Conservation (phyloP, 495 filamentous ascomycete genomes). For the Parathielavia hyrcaniae region DNA sequence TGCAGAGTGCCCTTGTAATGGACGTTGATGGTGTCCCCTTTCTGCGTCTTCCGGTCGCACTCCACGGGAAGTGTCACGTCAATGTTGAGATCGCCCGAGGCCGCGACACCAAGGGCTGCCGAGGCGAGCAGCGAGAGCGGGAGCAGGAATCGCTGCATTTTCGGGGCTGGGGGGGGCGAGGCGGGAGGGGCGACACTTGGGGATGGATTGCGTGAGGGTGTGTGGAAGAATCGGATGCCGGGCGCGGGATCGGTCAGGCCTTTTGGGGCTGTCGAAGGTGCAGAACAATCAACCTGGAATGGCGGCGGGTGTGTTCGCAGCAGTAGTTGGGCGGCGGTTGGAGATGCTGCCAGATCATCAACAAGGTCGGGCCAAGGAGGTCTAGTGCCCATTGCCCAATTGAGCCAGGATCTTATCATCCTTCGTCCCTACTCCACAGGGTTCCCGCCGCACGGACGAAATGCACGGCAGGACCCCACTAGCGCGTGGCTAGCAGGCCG, state of each 20-base stretch:
- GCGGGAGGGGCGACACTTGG: background rate
- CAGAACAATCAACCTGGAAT: background rate
- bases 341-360: conserved; percentile 8
- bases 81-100: conserved; percentile 59
- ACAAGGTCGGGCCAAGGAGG: background rate
- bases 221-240: background rate
- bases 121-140: conserved; percentile 51
- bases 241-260: background rate
- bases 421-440: too few relatives aligned
- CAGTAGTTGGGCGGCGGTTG: background rate
- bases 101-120: conserved; percentile 45
- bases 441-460: too few relatives aligned
- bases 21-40: conserved; percentile 72
- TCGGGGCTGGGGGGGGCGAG: conserved; percentile 20
- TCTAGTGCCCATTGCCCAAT: too few relatives aligned
- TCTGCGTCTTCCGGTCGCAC: conserved; percentile 61
- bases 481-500: too few relatives aligned
- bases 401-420: too few relatives aligned
- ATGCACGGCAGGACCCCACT: too few relatives aligned
- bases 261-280: background rate
- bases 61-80: conserved; percentile 66
- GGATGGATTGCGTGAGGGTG: background rate
- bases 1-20: conserved; percentile 82
- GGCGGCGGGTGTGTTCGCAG: background rate
- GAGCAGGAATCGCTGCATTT: conserved; percentile 53